Conservation (phyloP, 257 asterid genomes). For the Solanum tacnaense region DNA sequence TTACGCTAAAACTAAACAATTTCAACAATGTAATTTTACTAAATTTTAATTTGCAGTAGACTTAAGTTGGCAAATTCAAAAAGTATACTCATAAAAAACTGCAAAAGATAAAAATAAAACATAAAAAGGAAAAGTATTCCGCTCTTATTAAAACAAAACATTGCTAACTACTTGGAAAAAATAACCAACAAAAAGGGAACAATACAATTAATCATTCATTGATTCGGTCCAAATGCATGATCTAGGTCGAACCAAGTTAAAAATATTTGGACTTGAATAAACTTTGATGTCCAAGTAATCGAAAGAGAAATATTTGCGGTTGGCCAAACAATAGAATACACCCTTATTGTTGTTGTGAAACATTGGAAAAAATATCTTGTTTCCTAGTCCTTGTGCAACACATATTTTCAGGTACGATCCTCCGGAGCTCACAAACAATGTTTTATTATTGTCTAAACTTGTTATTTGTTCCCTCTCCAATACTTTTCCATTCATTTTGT, state of each 20-base stretch:
- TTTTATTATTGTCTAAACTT: neutral
- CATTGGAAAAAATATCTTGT: neutral
- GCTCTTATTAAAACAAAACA: too few species aligned
- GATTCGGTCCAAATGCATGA: neutral
- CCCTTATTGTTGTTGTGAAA: neutral
- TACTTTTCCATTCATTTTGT: neutral
- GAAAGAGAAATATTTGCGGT: neutral
- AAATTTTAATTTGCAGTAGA: too few species aligned
- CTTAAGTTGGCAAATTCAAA: too few species aligned
- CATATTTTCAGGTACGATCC: neutral
- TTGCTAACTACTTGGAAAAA: too few species aligned
- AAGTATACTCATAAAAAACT: too few species aligned
- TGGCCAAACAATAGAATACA: neutral
- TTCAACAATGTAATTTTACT: too few species aligned
- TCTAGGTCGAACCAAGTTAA: neutral
- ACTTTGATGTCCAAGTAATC: neutral
- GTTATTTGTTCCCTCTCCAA: neutral
- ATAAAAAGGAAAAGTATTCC: too few species aligned
- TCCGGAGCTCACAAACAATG: neutral
- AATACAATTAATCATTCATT: neutral
- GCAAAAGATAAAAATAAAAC: too few species aligned
- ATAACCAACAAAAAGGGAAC: too few species aligned
- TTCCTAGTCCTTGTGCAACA: neutral
- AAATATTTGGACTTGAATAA: neutral
- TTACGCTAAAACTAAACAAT: too few species aligned